Conservation (phyloP, 352 stramenopile genomes). For the Discostella stelligera region DNA sequence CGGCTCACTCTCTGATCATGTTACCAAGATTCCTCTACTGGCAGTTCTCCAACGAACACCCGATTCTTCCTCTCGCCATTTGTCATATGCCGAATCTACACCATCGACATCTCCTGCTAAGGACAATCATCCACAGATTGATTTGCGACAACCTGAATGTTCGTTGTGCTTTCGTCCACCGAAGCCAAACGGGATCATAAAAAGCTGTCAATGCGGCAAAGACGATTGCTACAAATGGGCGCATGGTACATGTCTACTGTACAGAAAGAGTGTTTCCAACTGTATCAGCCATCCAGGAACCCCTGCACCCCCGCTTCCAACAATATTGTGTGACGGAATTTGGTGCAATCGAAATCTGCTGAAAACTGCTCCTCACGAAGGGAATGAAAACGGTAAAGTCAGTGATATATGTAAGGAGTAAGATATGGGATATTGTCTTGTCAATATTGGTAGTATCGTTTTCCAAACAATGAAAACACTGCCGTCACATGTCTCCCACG, state of each 20-base stretch:
- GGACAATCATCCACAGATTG: constrained; percentile 16
- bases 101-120: constrained; percentile 12
- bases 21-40: constrained; percentile 18
- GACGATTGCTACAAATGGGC: constrained; percentile 35
- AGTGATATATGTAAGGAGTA: too few species aligned
- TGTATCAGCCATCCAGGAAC: constrained; percentile 46
- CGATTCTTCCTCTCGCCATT: constrained; percentile 31
- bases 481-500: too few species aligned
- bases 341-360: constrained; percentile 7
- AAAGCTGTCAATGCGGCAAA: constrained; percentile 41
- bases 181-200: constrained; percentile 22
- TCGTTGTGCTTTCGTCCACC: constrained; percentile 31
- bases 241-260: constrained; percentile 36
- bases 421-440: too few species aligned
- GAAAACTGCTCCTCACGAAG: background rate
- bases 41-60: constrained; percentile 23
- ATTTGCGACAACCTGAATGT: constrained; percentile 15
- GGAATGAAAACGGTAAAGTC: too few species aligned
- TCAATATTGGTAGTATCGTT: too few species aligned
- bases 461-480: too few species aligned
- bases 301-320: constrained; percentile 24
- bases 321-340: constrained; percentile 28
- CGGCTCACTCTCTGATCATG: constrained; percentile 22
- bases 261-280: constrained; percentile 34
- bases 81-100: constrained; percentile 12